Evolutionary conservation across 768 basidiomycete genomes (phyloP).

Genomic region (Trametes sanguinea): DNA sequence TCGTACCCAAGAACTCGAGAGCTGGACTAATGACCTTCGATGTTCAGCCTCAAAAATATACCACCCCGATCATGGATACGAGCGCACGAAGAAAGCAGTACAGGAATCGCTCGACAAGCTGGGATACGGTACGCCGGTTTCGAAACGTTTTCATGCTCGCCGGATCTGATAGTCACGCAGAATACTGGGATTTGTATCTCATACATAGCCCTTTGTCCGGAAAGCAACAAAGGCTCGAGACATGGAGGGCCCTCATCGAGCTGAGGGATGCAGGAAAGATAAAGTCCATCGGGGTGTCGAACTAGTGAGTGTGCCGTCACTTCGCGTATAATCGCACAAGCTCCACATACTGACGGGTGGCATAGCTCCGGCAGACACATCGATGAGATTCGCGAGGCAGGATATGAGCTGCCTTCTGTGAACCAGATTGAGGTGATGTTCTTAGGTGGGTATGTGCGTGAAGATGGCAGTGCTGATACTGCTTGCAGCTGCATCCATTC

Average conservation of each 20-base stretch:
- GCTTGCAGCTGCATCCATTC: slow-evolving; percentile 64
- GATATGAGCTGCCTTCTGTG: slow-evolving; percentile 65
- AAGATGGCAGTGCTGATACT: neutral
- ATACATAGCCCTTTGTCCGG: slow-evolving; percentile 46
- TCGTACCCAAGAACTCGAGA: neutral
- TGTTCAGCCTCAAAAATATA: slow-evolving; percentile 64
- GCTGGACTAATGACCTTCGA: neutral
- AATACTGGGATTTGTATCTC: slow-evolving; percentile 51
- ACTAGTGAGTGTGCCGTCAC: slow-evolving; percentile 41
- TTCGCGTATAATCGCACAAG: neutral
- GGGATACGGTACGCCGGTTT: slow-evolving; percentile 32
- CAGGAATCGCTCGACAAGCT: slow-evolving; percentile 34
- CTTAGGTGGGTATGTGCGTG: neutral
- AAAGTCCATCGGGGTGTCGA: slow-evolving; percentile 47
- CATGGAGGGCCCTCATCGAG: slow-evolving; percentile 42
- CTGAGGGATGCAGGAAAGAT: slow-evolving; percentile 40
- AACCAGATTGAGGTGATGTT: slow-evolving; percentile 77
- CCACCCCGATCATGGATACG: slow-evolving; percentile 45
- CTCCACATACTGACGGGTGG: no score
- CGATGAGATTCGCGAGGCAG: slow-evolving; percentile 67
- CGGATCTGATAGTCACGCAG: slow-evolving; percentile 24
- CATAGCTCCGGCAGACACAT: slow-evolving; percentile 67
- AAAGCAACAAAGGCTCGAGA: slow-evolving; percentile 39
- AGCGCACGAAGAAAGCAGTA: slow-evolving; percentile 29
- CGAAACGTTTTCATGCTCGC: neutral